These are phyloP conservation scores for Metschnikowia hibisci DNA, from an alignment of 805 yeast genomes.

Conservation along the genomic window DNA sequence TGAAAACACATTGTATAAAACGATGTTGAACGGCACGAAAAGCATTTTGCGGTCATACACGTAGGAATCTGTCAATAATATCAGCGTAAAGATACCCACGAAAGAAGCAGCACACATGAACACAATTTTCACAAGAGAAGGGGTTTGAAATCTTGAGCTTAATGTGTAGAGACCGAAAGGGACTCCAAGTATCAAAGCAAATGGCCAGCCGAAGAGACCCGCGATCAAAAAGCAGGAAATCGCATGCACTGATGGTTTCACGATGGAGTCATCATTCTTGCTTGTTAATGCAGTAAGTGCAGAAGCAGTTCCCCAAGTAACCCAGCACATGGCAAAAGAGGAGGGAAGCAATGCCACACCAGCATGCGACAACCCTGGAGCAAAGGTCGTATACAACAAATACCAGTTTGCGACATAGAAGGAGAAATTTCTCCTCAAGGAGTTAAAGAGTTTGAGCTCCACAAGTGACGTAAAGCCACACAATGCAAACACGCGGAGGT, in stretches of 20 bases:
- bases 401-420: conserved; percentile 52
- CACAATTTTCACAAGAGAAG: conserved; percentile 13
- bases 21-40: conserved; percentile 78
- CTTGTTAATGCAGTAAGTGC: conserved; percentile 24
- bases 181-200: conserved; percentile 58
- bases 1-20: conserved; percentile 74
- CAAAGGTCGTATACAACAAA: conserved; percentile 53
- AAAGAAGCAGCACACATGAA: conserved; percentile 8
- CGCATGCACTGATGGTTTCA: conserved; percentile 12
- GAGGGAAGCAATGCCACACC: conserved; percentile 84
- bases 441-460: conserved; percentile 50
- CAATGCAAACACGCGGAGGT: conserved; percentile 42
- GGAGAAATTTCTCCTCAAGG: conserved; percentile 36
- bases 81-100: conserved; percentile 20
- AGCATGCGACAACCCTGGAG: conserved; percentile 88
- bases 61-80: conserved; percentile 50
- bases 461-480: conserved; percentile 38
- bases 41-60: conserved; percentile 53
- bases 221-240: conserved; percentile 51
- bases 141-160: conserved; percentile 11
- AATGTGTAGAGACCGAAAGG: conserved; percentile 50
- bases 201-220: conserved; percentile 90
- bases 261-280: conserved; percentile 5
- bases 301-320: conserved; percentile 41
- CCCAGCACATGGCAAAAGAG: conserved; percentile 56